phyloP scores from a whole-genome alignment of 352 stramenopile species.

The Phytopythium montanum region DNA sequence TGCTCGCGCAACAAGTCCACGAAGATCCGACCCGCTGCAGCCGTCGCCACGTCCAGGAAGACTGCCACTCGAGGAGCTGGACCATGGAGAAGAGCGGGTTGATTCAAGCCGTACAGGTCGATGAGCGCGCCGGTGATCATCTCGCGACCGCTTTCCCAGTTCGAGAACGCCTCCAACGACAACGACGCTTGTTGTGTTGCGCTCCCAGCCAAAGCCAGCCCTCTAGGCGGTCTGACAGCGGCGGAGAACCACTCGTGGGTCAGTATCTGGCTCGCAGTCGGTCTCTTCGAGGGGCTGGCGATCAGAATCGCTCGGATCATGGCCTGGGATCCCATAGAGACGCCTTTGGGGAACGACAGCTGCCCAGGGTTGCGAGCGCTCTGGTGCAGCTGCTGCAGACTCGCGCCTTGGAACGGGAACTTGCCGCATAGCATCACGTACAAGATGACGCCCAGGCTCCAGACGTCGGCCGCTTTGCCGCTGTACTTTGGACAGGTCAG shows the following conservation, averaged over 20 bases:
- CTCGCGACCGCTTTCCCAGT: slow-evolving; percentile 13
- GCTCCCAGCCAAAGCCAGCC: background rate
- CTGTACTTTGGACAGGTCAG: slow-evolving; percentile 52
- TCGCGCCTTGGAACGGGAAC: slow-evolving; percentile 49
- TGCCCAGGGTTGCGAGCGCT: slow-evolving; percentile 24
- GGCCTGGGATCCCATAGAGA: slow-evolving; percentile 36
- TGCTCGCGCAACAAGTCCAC: background rate
- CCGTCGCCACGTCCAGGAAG: slow-evolving; percentile 16
- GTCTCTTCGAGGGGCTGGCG: slow-evolving; percentile 37
- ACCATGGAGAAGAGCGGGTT: background rate
- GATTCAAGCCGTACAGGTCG: slow-evolving; percentile 15
- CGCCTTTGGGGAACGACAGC: slow-evolving; percentile 17
- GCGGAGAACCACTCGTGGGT: slow-evolving; percentile 32
- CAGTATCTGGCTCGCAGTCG: slow-evolving; percentile 27
- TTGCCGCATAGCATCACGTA: slow-evolving; percentile 58
- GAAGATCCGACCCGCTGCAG: slow-evolving; percentile 10
- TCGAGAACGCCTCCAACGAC: slow-evolving; percentile 10
- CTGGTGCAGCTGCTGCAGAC: slow-evolving; percentile 32
- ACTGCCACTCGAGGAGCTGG: slow-evolving; percentile 16
- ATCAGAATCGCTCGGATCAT: slow-evolving; percentile 44
- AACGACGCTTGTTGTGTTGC: background rate
- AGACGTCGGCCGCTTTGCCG: slow-evolving; percentile 55
- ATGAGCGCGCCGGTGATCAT: slow-evolving; percentile 17
- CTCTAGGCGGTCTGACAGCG: background rate
- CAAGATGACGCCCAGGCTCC: slow-evolving; percentile 63